Base-by-base conservation (phyloP, 1,284 basidiomycete species). In the Trametes hirsuta region DNA sequence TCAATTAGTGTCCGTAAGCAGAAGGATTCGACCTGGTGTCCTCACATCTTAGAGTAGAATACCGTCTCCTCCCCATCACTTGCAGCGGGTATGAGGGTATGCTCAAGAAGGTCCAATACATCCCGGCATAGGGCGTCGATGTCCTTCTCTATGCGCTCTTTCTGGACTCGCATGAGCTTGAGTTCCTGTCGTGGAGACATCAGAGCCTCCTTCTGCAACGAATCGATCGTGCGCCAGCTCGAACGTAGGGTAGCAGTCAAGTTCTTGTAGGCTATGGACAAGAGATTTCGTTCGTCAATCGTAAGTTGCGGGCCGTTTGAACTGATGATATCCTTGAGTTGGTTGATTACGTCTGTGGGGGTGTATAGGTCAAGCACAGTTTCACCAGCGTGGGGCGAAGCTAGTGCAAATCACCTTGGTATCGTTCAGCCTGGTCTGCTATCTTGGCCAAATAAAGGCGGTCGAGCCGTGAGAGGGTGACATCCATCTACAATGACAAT, bases 181-280 rank as follows among this genome's bases (percentile, higher is more conserved):
- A 81, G 69, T 56, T 84, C 81, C 51, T 77, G 76, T 42, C 71
- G 64, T 48, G 66, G 63, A 24, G 68, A 53, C 40, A 71, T 60
- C 59, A 75, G 66, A 6, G 74, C 72, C 63, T 83, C 80, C 60
- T 79, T 84, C 70, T 85, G 84, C 42, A 87, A 70, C 22, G 76
- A 76, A 58, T 86, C 82, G 58, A 87, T 76, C 50, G 80, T 77
- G 56, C 87, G 81, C 86, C 86, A 88, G 64, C 84, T 85, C 56
- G 79, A 81, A 47, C 87, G 84, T 47, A 86, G 78, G 18, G 71
- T 77, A 62, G 85, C 85, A 4, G 85, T 89, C 57, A 84, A 72
- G 65, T 87, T 88, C 76, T 90, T 89, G 72, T 87, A 89, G 21
- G 87, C 87, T 49, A 89, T 81, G 4, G 87, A 89, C 42, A 90